Evolutionary conservation across 495 filamentous ascomycete genomes (phyloP), one percentile per base, ranked within the genome.

Genomic region (Penicillium paxilli): DNA sequence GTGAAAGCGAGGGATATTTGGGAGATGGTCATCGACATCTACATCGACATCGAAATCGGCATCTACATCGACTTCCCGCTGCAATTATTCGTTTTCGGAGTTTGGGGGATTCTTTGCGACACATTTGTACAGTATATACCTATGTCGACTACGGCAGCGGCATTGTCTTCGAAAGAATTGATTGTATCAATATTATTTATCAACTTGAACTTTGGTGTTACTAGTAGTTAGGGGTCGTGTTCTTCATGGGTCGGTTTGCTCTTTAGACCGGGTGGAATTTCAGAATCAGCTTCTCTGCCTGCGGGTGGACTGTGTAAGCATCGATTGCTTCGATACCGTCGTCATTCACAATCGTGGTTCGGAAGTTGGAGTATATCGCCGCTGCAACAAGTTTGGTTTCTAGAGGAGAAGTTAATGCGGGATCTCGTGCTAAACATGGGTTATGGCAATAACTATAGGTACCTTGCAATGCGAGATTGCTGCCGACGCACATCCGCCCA

Each of bases 401-500:
- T 80, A 38, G 4, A 17, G 10, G 5, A 24, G 16, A 47, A 7
- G 49, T 64, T 40, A 66, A 50, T 48, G 38, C 25, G 1, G 17
- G 12, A n/a, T n/a, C 1, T 21, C 8, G 2, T 17, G 26, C 26
- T 21, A 6, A 30, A 14, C 19, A 7, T 11, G n/a, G n/a, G n/a
- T n/a, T n/a, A n/a, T n/a, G n/a, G 11, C 4, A 19, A 10, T 21
- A 1, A 2, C 41, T 11, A 5, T 24, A 33, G 76, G 55, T 71
- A 90, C 87, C 85, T 67, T 89, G 84, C 72, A 91, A 77, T 12
- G 90, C 89, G 46, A 95, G 83, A 70, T 93, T 87, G 38, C 83
- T 89, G 4, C 90, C 90, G 9, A 94, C 78, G 58, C 90, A 95
- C 90, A 93, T 94, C 50, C 90, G 71, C 0, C 89, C 88, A 1